These are phyloP conservation scores for Yamadazyma olivae DNA, from an alignment of 805 yeast genomes.

Conservation along the genomic window DNA sequence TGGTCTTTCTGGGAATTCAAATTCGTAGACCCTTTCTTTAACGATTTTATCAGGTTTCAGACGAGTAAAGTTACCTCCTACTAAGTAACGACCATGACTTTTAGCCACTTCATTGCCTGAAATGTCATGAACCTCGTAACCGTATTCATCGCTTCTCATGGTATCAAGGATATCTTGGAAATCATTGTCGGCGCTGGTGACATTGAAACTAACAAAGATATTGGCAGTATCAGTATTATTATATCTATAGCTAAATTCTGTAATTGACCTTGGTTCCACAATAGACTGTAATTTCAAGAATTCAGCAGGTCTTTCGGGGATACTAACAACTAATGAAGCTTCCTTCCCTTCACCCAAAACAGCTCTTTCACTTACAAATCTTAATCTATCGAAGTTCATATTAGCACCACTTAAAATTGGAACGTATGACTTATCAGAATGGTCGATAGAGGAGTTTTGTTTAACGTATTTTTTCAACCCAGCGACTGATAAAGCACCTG, in stretches of 20 bases:
- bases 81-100: conserved; percentile 91
- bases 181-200: conserved; percentile 72
- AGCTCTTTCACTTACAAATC: conserved; percentile 97
- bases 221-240: conserved; percentile 57
- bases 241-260: conserved; percentile 91
- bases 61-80: conserved; percentile 61
- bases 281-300: conserved; percentile 73
- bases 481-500: conserved; percentile 96
- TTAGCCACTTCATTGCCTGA: conserved; percentile 94
- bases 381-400: conserved; percentile 93
- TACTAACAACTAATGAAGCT: conserved; percentile 83
- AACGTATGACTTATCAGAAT: conserved; percentile 65
- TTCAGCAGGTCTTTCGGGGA: conserved; percentile 92
- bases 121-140: conserved; percentile 67
- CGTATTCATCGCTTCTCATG: conserved; percentile 62
- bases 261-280: conserved; percentile 83
- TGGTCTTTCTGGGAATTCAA: conserved; percentile 97
- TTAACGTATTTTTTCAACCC: conserved; percentile 84
- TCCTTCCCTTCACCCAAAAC: conserved; percentile 98
- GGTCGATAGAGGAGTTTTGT: conserved; percentile 67
- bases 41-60: conserved; percentile 48
- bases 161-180: conserved; percentile 58
- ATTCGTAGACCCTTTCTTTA: conserved; percentile 74
- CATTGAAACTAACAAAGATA: conserved; percentile 86
- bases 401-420: conserved; percentile 95